phyloP scores from a whole-genome alignment of 257 asterid genomes.

The Nicotiana tomentosiformis region DNA sequence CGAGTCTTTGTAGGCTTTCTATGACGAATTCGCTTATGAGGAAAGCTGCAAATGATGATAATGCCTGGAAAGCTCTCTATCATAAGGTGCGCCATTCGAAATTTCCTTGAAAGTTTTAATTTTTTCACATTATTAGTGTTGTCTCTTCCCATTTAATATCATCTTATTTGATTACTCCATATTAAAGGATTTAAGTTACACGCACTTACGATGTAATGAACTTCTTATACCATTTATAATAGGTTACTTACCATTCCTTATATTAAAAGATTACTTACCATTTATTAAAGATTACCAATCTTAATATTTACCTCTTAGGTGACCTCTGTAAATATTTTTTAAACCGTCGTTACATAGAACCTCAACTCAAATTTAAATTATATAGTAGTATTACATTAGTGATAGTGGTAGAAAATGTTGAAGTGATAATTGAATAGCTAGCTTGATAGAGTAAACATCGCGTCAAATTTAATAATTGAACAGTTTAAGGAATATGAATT shows the following conservation, averaged over 20 bases:
- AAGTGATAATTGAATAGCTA: background rate
- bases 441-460: background rate
- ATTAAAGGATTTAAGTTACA: too few species aligned
- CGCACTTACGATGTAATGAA: too few species aligned
- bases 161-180: background rate
- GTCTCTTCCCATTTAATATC: background rate
- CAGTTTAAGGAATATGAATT: background rate
- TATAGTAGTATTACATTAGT: background rate
- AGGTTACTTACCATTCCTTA: too few species aligned
- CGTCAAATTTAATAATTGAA: background rate
- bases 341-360: too few species aligned
- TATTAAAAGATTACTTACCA: too few species aligned
- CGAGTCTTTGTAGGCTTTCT: slow-evolving; percentile 89
- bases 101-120: background rate
- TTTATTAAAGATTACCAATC: too few species aligned
- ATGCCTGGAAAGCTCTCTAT: slow-evolving; percentile 93
- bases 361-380: background rate
- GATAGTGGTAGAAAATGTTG: background rate
- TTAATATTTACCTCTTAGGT: too few species aligned
- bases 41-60: slow-evolving; percentile 93
- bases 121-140: background rate
- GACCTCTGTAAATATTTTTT: too few species aligned
- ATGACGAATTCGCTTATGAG: slow-evolving; percentile 97
- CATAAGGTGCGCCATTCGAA: slow-evolving; percentile 51
- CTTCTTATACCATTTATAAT: too few species aligned